Base-by-base conservation (phyloP, 1,284 basidiomycete genomes). In the Pisolithus thermaeus region DNA sequence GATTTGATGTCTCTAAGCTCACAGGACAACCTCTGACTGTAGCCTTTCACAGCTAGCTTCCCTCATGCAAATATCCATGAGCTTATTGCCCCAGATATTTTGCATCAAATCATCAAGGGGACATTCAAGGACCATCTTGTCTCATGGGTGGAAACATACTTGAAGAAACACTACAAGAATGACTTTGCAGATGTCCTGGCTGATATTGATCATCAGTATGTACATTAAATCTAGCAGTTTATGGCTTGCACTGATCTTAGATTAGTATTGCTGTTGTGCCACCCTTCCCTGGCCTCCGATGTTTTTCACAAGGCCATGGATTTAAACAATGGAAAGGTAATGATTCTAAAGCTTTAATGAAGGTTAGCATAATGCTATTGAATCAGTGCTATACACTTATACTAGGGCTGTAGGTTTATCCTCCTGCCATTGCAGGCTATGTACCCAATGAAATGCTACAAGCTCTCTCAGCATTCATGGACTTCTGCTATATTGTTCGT, bases 351-450 rank as follows among this genome's bases (percentile, higher is more conserved):
- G 28, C 28, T 28, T 28, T 28, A 28, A 28, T 28, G 28, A 28
- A 28, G 7, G 28, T 28, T 28, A 28, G 28, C 28, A 28, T 28
- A 28, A 7, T 28, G 28, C 28, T 28, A 28, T 28, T 28, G 28
- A 28, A 28, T 28, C 28, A 28, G 28, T 5, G 28, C 4, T 28
- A 28, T 28, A 28, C 2, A 28, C 28, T 28, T 28, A 28, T 28
- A 28, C 28, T 28, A 28, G 28, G 7, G 28, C 7, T 28, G 28
- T 28, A 56, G 53, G 50, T 56, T 3, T 56, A 42, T 36, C 30
- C 55, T 8, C 54, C 54, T 16, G 54, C 55, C 12, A 55, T 65
- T 7, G 57, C 23, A 8, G 55, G 48, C 4, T 41, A 55, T 46
- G 47, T 56, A 7, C 56, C 53, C 16, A 20, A 40, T 20, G 12